Evolutionary conservation across 129 eudicot species (phyloP).

Genomic region (sunflower (Helianthus annuus)): DNA sequence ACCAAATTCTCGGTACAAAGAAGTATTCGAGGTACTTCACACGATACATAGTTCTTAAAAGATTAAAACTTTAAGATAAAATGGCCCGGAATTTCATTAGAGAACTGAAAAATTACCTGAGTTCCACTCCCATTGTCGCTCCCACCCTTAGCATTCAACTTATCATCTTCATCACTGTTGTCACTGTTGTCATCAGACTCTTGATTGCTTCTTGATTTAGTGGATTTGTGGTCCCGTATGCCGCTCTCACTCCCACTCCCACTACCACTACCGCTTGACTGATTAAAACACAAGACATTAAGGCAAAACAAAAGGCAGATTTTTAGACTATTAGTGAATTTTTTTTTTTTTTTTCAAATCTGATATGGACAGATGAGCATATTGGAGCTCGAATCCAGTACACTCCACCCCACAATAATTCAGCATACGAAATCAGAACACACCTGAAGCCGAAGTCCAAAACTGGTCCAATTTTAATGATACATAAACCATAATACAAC

Average conservation of each 20-base stretch:
- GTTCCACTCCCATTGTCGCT: conserved; percentile 83
- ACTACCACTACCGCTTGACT: conserved; percentile 63
- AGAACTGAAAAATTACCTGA: conserved; percentile 43
- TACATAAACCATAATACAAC: conserved; percentile 38
- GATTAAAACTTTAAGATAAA: not conserved
- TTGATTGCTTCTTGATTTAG: conserved; percentile 47
- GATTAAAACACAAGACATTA: conserved; percentile 39
- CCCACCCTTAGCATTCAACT: conserved; percentile 51
- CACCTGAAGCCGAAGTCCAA: conserved; percentile 51
- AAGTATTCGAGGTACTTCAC: not conserved
- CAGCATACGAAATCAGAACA: conserved; percentile 42
- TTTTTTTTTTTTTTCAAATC: conserved; percentile 28
- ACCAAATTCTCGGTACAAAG: not conserved
- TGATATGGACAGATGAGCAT: conserved; percentile 39
- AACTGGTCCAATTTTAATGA: conserved; percentile 38
- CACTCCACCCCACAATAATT: conserved; percentile 36
- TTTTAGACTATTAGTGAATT: conserved; percentile 26
- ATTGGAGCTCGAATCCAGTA: conserved; percentile 43
- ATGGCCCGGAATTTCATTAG: not conserved
- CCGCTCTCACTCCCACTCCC: conserved; percentile 84
- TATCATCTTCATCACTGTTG: conserved; percentile 53
- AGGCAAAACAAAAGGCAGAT: conserved; percentile 26
- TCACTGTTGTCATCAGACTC: conserved; percentile 47
- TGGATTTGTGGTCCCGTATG: conserved; percentile 41
- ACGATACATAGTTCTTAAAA: conserved; percentile 5